phyloP scores from a whole-genome alignment of 2,329 filamentous ascomycete genomes.

The Ophiostoma sp. region DNA sequence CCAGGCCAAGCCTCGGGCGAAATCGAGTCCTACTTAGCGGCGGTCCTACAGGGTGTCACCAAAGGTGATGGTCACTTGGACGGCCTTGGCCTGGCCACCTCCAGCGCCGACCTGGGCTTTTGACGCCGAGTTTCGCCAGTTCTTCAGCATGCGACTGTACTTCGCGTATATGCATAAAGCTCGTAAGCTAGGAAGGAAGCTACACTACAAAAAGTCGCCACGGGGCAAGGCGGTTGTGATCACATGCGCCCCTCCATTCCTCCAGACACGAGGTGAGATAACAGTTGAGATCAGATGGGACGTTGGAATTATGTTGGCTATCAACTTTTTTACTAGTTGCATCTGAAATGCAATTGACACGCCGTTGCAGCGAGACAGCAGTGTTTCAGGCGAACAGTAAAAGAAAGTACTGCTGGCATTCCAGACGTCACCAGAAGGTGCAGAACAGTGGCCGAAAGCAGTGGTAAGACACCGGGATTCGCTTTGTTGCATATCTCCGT shows the following conservation, averaged over 20 bases:
- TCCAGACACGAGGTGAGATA: not conserved
- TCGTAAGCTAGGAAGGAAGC: not conserved
- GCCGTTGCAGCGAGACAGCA: not conserved
- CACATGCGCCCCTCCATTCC: not conserved
- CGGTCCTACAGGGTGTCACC: not conserved
- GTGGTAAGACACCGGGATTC: not conserved
- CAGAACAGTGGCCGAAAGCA: not conserved
- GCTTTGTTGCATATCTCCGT: slow-evolving; percentile 15
- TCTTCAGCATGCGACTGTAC: not conserved
- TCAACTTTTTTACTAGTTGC: not conserved
- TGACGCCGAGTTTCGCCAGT: slow-evolving; percentile 10
- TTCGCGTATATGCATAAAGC: not conserved
- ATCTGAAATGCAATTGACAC: not conserved
- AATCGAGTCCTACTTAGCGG: not conserved
- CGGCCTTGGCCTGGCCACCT: not conserved
- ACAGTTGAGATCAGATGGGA: not conserved
- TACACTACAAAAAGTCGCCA: not conserved
- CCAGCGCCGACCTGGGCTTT: not conserved
- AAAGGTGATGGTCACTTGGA: not conserved
- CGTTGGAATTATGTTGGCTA: not conserved
- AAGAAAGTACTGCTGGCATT: not conserved
- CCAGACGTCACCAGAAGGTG: not conserved
- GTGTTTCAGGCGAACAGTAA: not conserved
- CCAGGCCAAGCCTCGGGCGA: slow-evolving; percentile 17
- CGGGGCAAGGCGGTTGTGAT: not conserved